Evolutionary conservation across 176 grass and related monocot genomes (phyloP).

Genomic region (Urochloa ruziziensis): DNA sequence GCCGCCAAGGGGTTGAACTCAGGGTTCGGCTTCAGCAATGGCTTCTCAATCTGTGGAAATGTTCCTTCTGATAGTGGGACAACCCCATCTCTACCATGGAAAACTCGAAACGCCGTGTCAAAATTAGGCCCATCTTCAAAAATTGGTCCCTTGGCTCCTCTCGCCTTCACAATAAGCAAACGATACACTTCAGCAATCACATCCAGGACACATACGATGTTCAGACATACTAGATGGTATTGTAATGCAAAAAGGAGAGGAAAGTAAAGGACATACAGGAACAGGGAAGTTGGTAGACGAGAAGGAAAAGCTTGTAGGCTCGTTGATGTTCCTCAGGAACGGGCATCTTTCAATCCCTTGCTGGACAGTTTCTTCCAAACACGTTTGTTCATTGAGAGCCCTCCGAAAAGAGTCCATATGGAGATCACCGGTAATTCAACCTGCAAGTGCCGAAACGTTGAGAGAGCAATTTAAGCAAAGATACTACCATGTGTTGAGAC

Average conservation of each 20-base stretch:
- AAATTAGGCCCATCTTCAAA: slow-evolving; percentile 99
- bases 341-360: slow-evolving; percentile 82
- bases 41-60: slow-evolving; percentile 45
- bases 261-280: slow-evolving; percentile 50
- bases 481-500: neutral
- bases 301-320: slow-evolving; percentile 83
- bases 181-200: slow-evolving; percentile 22
- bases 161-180: slow-evolving; percentile 52
- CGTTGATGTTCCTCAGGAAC: slow-evolving; percentile 94
- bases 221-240: neutral
- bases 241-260: neutral
- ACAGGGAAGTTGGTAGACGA: slow-evolving; percentile 48
- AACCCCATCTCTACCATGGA: slow-evolving; percentile 87
- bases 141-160: slow-evolving; percentile 88
- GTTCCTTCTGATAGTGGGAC: slow-evolving; percentile 80
- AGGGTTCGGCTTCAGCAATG: slow-evolving; percentile 41
- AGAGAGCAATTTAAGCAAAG: slow-evolving; percentile 11
- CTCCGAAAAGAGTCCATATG: slow-evolving; percentile 69
- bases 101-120: slow-evolving; percentile 89
- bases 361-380: slow-evolving; percentile 51
- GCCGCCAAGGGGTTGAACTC: slow-evolving; percentile 87
- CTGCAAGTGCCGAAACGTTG: slow-evolving; percentile 33
- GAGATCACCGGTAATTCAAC: slow-evolving; percentile 5
- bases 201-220: neutral
- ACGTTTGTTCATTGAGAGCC: slow-evolving; percentile 35